Evolutionary conservation across 176 grass and related monocot genomes (phyloP).

Genomic region (Rhynchospora pubera): DNA sequence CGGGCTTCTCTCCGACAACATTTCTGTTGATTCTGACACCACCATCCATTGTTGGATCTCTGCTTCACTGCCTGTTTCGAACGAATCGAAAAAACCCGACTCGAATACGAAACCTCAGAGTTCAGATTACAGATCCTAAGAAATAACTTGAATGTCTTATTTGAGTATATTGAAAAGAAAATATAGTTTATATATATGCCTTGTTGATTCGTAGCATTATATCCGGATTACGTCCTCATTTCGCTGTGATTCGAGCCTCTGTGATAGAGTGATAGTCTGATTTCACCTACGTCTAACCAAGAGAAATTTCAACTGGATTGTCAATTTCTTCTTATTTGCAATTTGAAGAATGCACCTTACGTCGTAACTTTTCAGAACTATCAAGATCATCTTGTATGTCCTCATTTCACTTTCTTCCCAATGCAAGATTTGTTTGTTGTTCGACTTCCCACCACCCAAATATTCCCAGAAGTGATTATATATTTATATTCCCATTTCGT

Average conservation of each 20-base stretch:
- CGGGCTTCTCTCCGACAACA: conserved; percentile 31
- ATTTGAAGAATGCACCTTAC: neutral
- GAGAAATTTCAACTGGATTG: neutral
- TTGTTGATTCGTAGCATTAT: neutral
- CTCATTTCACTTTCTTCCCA: neutral
- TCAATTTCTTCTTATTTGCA: neutral
- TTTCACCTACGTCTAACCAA: neutral
- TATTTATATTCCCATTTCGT: neutral
- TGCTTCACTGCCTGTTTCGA: conserved; percentile 25
- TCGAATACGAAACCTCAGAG: conserved; percentile 15
- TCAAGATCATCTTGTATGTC: neutral
- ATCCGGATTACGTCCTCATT: neutral
- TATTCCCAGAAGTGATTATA: neutral
- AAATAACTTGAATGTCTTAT: neutral
- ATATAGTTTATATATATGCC: no score
- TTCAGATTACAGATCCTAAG: neutral
- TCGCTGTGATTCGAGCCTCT: neutral
- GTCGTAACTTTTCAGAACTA: neutral
- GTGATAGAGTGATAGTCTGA: neutral
- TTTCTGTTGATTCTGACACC: conserved; percentile 45
- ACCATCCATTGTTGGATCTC: conserved; percentile 72
- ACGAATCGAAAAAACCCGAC: neutral
- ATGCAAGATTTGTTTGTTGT: neutral
- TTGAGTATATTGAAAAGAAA: neutral
- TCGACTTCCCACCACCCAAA: neutral